Base-by-base conservation (phyloP, 805 yeast species). In the Nakazawaea ernobii region DNA sequence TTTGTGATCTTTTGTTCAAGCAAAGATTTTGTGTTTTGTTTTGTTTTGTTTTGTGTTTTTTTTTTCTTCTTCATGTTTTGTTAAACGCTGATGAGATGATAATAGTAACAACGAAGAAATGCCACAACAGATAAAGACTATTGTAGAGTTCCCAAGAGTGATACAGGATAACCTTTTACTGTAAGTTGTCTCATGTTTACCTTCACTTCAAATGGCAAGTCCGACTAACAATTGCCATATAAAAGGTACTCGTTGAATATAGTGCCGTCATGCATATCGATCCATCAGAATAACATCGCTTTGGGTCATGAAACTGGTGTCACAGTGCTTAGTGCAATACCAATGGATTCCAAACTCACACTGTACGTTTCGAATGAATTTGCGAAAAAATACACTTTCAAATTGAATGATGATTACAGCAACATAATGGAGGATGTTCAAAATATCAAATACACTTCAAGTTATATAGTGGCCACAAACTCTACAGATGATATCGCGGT, bases 261-360 rank as follows among this genome's bases (percentile, higher is more conserved):
- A 26, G 41, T 43, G 8, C 47, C 47, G 9, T 36, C 42, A 6
- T 43, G 47, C 20, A n/a, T 43, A 7, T 36, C 42, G 6, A n/a
- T 43, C 11, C 41, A 37, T 30, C 10, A 14, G 9, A 28, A 32
- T 30, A 43, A 32, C 26, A 36, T 43, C 7, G 42, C 40, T 8
- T 37, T 43, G 20, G 47, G 47, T 5, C 42, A 43, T 14, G 36
- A 43, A 6, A 29, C 42, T 11, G 47, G 47, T 36, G 15, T 43
- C 32, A 20, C 32, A 6, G 37, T 36, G 8, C 24, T 43, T 6
- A 43, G 42, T 37, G 28, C 42, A 5, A 29, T 40, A 7, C 43
- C 43, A 9, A 6, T 13, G 10, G 14, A 29, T 17, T 30, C 28
- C 7, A 40, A 40, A 14, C 4, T 40, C 13, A 15, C 13, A 4